Evolutionary conservation across 768 basidiomycete species (phyloP).

Genomic region (Tephrocybe sp.): DNA sequence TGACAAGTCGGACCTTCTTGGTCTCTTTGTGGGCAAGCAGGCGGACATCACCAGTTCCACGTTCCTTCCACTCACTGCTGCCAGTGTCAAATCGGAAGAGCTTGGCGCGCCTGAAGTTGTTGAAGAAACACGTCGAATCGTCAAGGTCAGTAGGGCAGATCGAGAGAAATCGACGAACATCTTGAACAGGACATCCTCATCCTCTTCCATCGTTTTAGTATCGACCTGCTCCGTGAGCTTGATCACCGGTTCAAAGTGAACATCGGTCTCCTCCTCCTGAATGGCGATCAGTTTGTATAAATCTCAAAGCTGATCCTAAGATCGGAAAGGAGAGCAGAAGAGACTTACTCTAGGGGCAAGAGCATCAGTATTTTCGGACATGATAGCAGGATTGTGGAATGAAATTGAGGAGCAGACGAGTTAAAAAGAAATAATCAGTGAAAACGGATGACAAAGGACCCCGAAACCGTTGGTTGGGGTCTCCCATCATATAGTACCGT

Average conservation of each 20-base stretch:
- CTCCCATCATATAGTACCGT: neutral
- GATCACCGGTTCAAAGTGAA: conserved; percentile 95
- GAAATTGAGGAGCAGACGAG: conserved; percentile 20
- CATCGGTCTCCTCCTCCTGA: conserved; percentile 80
- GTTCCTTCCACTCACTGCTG: conserved; percentile 94
- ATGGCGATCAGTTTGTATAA: conserved; percentile 19
- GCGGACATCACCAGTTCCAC: conserved; percentile 95
- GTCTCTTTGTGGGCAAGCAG: conserved; percentile 87
- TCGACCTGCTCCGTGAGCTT: conserved; percentile 95
- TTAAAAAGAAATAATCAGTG: conserved; percentile 10
- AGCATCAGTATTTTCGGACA: conserved; percentile 62
- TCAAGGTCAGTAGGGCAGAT: conserved; percentile 27
- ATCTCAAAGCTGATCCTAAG: conserved; percentile 14
- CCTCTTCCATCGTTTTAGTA: conserved; percentile 93
- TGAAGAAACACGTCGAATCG: conserved; percentile 13
- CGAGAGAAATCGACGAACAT: conserved; percentile 62
- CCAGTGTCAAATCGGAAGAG: conserved; percentile 89
- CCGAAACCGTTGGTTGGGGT: conserved; percentile 20
- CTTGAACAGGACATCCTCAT: conserved; percentile 93
- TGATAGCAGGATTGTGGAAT: conserved; percentile 34
- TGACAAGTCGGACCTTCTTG: conserved; percentile 93
- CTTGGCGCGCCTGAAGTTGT: conserved; percentile 82
- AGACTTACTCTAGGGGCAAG: conserved; percentile 70
- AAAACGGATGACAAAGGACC: conserved; percentile 15
- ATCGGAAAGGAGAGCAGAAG: conserved; percentile 15